A percentile compares a stretch with the other conserved stretches of the same genome.
These are phyloP conservation scores for Malassezia slooffiae DNA, from an alignment of 1,284 basidiomycete genomes.

Conservation along the genomic window DNA sequence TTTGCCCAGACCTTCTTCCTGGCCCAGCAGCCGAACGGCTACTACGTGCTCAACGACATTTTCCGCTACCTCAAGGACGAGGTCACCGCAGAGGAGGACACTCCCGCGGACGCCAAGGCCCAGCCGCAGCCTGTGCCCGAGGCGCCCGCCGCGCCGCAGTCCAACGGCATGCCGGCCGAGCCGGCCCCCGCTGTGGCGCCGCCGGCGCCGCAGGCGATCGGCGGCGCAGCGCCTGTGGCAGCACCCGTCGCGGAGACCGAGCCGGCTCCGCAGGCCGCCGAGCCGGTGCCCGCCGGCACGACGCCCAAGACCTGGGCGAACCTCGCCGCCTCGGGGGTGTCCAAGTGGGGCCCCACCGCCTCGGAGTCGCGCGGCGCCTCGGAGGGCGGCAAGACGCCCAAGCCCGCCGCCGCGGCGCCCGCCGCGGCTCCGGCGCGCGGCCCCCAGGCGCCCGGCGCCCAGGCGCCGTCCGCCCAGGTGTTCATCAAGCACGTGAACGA, in stretches of 20 bases:
- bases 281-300: constrained; percentile 23
- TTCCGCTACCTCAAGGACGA: constrained; percentile 99
- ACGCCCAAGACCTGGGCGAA: constrained; percentile 47
- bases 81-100: constrained; percentile 38
- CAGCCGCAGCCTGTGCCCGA: constrained; percentile 13
- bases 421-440: too few relatives aligned
- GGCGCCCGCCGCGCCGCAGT: constrained; percentile 17
- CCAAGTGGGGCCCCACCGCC: constrained; percentile 39
- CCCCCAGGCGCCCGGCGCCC: not conserved
- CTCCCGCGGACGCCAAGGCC: constrained; percentile 10
- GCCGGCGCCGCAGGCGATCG: constrained; percentile 13
- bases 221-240: constrained; percentile 3
- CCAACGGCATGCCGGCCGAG: constrained; percentile 24
- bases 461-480: constrained; percentile 21
- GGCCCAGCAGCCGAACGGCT: constrained; percentile 95
- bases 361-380: constrained; percentile 22
- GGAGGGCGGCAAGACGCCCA: not conserved
- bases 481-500: constrained; percentile 56
- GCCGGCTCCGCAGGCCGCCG: constrained; percentile 5
- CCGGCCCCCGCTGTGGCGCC: constrained; percentile 45
- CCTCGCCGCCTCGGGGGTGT: constrained; percentile 37
- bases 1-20: constrained; percentile 99
- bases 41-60: constrained; percentile 99
- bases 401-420: not conserved
- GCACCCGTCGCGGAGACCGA: not conserved